Evolutionary conservation across 805 yeast genomes (phyloP), one percentile per base, ranked within the genome.

Genomic region (Candida piceae): DNA sequence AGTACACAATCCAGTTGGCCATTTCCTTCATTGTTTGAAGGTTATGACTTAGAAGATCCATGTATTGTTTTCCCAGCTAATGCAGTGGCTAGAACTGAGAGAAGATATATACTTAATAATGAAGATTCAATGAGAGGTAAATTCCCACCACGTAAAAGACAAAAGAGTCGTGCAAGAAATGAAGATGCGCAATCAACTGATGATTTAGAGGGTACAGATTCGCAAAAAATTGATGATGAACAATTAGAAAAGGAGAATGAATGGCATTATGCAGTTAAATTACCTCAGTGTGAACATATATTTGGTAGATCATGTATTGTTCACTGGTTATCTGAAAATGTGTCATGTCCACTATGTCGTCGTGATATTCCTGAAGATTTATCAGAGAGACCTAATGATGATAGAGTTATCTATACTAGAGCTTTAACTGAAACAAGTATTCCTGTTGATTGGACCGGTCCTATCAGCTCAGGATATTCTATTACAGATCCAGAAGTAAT

Each of bases 281-380:
- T 89, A 63, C 90, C 95, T 0, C 63, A 60, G 39, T 89, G 97
- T 54, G 74, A 74, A 4, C 97, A 89, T 53, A 55, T 77, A 0
- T 89, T 89, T 63, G 97, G 97, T 7, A 69, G 76, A 44, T 71
- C 76, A 16, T 89, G 97, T 62, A 67, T 87, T 16, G 71, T 66
- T 32, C 83, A 80, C 45, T 89, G 97, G 97, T 70, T 88, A 34
- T 69, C 68, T 41, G 62, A 71, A 27, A 76, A 81, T 48, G 69
- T 75, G 7, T 73, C 87, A 2, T 88, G 97, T 58, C 97, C 97
- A 0, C 62, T 89, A 32, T 89, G 97, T 54, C 75, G 97, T 38
- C 64, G 67, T 12, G 67, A 72, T 11, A 65, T 80, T 4, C 39
- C 53, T 7, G 49, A 53, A 12, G 57, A 51, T 18, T 35, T 46